Evolutionary conservation across 164 flowering plant species (phyloP), one percentile per base, ranked within the genome.

Genomic region (Nymphaea colorata): DNA sequence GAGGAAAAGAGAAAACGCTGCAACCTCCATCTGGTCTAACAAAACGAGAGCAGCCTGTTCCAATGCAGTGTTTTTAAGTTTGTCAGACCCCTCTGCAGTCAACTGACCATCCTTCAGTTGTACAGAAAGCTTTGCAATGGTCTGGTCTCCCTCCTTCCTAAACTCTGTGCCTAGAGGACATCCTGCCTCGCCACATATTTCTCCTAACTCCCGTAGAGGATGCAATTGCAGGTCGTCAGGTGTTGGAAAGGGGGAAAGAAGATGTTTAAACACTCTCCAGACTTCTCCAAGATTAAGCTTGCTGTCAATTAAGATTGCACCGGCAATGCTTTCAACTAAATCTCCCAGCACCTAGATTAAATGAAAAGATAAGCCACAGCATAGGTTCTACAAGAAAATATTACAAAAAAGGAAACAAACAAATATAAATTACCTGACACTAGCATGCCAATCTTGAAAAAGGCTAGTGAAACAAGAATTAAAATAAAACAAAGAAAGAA

Each of bases 311-410:
- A 94, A 77, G 25, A 90, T 70, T 63, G 96, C 98, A 65, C 93
- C 99, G 1, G 88, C 89, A 79, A 94, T 88, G 79, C 99, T 91
- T 76, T 94, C 99, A 70, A 91, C 80, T 72, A 94, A 16, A 73
- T 94, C 99, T 60, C 96, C 98, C 71, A 94, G 99, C 68, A 83
- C 94, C 98, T 93, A 79, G 43, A 57, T 59, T 61, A 17, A 25
- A 36, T 17, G n/a, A 36, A 61, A 7, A 47, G 12, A 47, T 2
- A 2, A 4, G 11, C 12, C 55, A 7, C 7, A 47, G 11, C 2
- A 47, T 47, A 47, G 55, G 55, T 47, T 6, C 12, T 47, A 47
- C 55, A 47, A 6, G 55, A 47, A 7, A 7, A 47, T 47, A 14
- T 6, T 47, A 47, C 11, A 47, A 47, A 7, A 47, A 47, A 47